Evolutionary conservation across 441 rosid species (phyloP), one percentile per base, ranked within the genome.

Genomic region (Adansonia gregorii): DNA sequence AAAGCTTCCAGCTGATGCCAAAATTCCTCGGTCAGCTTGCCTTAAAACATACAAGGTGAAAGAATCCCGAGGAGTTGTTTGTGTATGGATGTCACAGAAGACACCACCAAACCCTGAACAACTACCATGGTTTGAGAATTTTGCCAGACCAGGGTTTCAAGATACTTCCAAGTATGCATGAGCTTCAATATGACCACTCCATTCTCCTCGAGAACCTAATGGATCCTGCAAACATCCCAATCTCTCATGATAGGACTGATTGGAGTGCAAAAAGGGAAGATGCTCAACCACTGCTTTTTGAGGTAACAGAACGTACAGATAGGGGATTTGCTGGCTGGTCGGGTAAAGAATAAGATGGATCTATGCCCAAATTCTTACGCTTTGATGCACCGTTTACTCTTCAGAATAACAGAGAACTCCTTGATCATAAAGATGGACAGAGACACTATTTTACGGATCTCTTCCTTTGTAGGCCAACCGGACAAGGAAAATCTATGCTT

Each of bases 401-500:
- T 54, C 93, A 90, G 35, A 92, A 93, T 79, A 88, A 87, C 76
- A 72, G 93, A 27, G 99, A 91, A 76, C 22, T 89, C 31, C 68
- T 80, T 0, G 95, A 89, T 31, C 39, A 31, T 14, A 83, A 87
- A 79, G 87, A 92, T 2, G 99, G 99, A 2, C 87, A 76, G 79
- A 93, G 86, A 76, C 87, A 89, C 65, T 93, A 92, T 83, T 91
- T 89, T 75, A 55, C 94, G 0, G 95, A 95, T 69, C 87, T 93
- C 70, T 93, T 93, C 85, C 98, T 95, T 12, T 95, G 97, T 76
- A 86, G 99, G 78, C 98, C 99, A 24, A 91, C 95, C 0, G 98
- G 99, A 59, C 98, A 93, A 85, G 99, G 98, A 67, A 95, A 93
- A 76, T 92, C 97, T 52, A 95, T 93, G 99, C 95, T 93, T 41